Evolutionary conservation across 352 stramenopile species (phyloP).

Genomic region (Phytopythium chamaehyphon): DNA sequence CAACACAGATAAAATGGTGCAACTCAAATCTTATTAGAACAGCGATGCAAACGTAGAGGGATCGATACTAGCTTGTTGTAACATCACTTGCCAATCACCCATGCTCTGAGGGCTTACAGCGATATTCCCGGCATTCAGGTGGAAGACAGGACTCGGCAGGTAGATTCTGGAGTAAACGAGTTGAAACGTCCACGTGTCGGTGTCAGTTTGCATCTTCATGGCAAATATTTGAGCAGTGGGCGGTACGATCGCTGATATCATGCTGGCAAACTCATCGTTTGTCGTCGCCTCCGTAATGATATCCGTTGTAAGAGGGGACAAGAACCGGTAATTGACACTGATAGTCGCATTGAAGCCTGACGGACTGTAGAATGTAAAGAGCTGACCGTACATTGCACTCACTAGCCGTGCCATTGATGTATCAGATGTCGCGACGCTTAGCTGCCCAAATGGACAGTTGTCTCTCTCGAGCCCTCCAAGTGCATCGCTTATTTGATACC

Average conservation of each 20-base stretch:
- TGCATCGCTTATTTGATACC: slow-evolving; percentile 11
- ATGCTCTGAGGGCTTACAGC: no score
- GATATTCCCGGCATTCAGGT: no score
- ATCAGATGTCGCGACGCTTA: slow-evolving; percentile 2
- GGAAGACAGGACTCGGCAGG: no score
- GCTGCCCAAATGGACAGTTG: slow-evolving; percentile 19
- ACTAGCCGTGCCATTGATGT: slow-evolving; percentile 16
- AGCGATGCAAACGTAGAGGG: slow-evolving; percentile 7
- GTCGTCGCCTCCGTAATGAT: slow-evolving; percentile 7
- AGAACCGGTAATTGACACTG: slow-evolving; percentile 12
- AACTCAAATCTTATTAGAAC: no score
- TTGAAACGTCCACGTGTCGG: not conserved
- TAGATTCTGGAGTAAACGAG: no score
- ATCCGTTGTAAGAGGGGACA: not conserved
- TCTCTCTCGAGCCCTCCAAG: slow-evolving; percentile 17
- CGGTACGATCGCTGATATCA: slow-evolving; percentile 13
- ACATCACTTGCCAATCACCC: not conserved
- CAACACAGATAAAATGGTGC: slow-evolving; percentile 25
- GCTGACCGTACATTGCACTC: not conserved
- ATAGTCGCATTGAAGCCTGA: slow-evolving; percentile 13
- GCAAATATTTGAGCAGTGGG: slow-evolving; percentile 2
- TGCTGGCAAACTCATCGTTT: slow-evolving; percentile 3
- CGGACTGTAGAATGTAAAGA: slow-evolving; percentile 6
- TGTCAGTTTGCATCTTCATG: not conserved
- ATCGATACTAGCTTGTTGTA: not conserved